A percentile compares a stretch with the other conserved stretches of the same genome.
Conservation (phyloP, 371 early-diverging fungal species). For the Mucor saturninus region DNA sequence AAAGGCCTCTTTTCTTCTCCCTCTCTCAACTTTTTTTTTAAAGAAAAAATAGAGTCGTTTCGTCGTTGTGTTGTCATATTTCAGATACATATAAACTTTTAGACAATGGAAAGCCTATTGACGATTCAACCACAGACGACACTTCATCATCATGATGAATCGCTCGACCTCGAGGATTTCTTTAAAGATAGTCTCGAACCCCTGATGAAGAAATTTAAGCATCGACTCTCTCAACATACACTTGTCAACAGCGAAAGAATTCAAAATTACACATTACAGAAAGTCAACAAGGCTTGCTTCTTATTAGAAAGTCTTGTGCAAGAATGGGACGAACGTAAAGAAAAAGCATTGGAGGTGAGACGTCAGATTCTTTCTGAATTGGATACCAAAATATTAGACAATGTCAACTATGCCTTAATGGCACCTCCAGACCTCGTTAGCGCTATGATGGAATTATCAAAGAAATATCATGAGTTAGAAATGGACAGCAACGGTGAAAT, state of each 20-base stretch:
- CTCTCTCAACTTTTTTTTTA: not conserved
- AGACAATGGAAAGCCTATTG: conserved; percentile 48
- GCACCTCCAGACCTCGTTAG: conserved; percentile 30
- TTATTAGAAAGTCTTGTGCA: conserved; percentile 40
- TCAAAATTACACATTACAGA: conserved; percentile 38
- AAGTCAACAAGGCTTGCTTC: conserved; percentile 39
- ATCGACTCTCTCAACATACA: conserved; percentile 41
- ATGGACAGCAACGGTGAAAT: conserved; percentile 32
- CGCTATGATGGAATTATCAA: conserved; percentile 29
- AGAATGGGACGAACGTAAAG: conserved; percentile 45
- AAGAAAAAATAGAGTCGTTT: too few relatives aligned
- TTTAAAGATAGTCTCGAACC: conserved; percentile 48
- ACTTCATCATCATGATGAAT: conserved; percentile 35
- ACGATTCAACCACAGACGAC: conserved; percentile 34
- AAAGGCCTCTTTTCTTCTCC: conserved; percentile 4
- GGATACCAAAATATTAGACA: conserved; percentile 9
- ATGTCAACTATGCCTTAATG: conserved; percentile 15
- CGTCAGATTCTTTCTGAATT: conserved; percentile 20
- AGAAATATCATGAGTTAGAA: conserved; percentile 35
- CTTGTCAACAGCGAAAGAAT: conserved; percentile 37
- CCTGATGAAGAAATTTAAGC: conserved; percentile 49
- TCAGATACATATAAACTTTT: not conserved
- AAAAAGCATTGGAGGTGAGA: conserved; percentile 22
- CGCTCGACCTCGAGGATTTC: conserved; percentile 48
- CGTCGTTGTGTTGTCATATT: too few relatives aligned